A percentile compares a stretch with the other conserved stretches of the same genome.
Conservation (phyloP, 75 land plant genomes). For the Picea sitchensis region DNA sequence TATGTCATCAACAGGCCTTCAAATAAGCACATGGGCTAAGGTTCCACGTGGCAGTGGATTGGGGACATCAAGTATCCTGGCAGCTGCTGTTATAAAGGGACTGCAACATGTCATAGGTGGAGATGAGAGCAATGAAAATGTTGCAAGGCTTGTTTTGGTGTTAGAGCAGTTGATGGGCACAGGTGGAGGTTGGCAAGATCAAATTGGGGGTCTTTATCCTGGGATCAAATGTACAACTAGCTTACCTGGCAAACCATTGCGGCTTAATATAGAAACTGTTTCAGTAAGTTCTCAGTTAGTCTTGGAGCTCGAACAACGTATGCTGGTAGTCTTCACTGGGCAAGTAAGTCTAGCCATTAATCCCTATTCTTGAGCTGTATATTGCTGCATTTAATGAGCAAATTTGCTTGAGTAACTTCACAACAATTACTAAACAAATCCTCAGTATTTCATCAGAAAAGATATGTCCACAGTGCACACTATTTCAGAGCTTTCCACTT, state of each 20-base stretch:
- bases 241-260: conserved; percentile 72
- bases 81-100: conserved; percentile 95
- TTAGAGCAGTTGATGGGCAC: conserved; percentile 99
- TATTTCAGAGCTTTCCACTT: not conserved
- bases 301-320: conserved; percentile 58
- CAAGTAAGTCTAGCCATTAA: conserved; percentile 33
- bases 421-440: not conserved
- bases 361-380: not conserved
- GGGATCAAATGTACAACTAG: conserved; percentile 89
- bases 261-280: conserved; percentile 65
- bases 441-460: not conserved
- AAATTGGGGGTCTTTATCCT: conserved; percentile 93
- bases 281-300: conserved; percentile 44
- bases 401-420: not conserved
- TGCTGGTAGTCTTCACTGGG: conserved; percentile 92
- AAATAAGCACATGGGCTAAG: conserved; percentile 83
- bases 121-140: conserved; percentile 70
- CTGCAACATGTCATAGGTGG: conserved; percentile 57
- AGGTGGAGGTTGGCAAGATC: conserved; percentile 99
- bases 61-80: conserved; percentile 94
- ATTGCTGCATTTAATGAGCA: not conserved
- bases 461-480: not conserved
- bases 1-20: conserved; percentile 35
- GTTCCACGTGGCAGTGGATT: conserved; percentile 97
- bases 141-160: conserved; percentile 79